phyloP scores from a whole-genome alignment of 805 yeast genomes.

The Saturnispora gosingensis region DNA sequence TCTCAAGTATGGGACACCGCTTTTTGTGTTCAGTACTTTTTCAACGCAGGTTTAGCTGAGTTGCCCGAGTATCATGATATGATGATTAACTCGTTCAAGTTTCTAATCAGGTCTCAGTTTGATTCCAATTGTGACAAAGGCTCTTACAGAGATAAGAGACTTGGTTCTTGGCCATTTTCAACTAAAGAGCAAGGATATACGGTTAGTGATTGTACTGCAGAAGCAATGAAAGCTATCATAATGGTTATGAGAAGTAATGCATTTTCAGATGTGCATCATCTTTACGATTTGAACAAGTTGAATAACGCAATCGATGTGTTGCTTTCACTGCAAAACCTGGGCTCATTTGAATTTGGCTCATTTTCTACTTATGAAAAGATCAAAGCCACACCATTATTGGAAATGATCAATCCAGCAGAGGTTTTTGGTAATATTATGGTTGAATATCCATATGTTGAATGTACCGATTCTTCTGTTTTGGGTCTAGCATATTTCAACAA shows the following conservation, averaged over 20 bases:
- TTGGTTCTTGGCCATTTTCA: constrained; percentile 94
- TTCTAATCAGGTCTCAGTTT: constrained; percentile 77
- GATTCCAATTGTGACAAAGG: constrained; percentile 69
- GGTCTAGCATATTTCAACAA: constrained; percentile 76
- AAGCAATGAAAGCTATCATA: constrained; percentile 83
- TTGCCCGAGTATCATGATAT: constrained; percentile 53
- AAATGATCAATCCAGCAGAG: constrained; percentile 86
- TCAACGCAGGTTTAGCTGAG: constrained; percentile 71
- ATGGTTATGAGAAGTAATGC: constrained; percentile 71
- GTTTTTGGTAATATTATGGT: constrained; percentile 98
- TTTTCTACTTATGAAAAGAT: constrained; percentile 87
- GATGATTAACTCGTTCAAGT: constrained; percentile 58
- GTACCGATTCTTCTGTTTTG: constrained; percentile 90
- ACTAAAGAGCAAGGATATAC: constrained; percentile 95
- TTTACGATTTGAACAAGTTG: constrained; percentile 44
- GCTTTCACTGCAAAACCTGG: constrained; percentile 67
- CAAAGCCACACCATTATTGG: constrained; percentile 70
- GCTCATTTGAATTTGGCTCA: constrained; percentile 76
- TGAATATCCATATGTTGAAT: constrained; percentile 96
- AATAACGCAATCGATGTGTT: constrained; percentile 69
- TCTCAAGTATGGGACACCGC: constrained; percentile 97
- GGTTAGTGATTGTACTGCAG: constrained; percentile 96
- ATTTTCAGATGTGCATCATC: constrained; percentile 31
- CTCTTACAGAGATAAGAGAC: constrained; percentile 71
- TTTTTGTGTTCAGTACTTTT: constrained; percentile 76